Evolutionary conservation across 2,329 filamentous ascomycete genomes (phyloP), one percentile per base, ranked within the genome.

Genomic region (Phoma sp.): DNA sequence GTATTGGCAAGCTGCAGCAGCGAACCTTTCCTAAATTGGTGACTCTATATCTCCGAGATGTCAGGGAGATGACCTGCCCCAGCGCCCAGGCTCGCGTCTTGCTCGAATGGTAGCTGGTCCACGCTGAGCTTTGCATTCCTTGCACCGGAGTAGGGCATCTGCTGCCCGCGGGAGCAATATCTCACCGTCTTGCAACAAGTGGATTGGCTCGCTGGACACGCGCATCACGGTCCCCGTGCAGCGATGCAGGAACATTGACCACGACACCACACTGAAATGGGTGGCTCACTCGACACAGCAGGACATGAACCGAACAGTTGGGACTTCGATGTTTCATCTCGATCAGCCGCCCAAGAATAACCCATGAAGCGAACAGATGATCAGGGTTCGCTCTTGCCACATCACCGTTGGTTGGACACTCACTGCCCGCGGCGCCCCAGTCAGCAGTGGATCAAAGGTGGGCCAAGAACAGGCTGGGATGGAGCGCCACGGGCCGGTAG

Each of bases 1-100:
- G 74, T 73, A 77, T 76, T 77, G 75, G 75, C 67, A 74, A 74
- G 75, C 76, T 78, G 77, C 77, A 78, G 75, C 68, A 73, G 73
- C 74, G 72, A 74, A 62, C 72, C 69, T 73, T 71, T 70, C 75
- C 74, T 63, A 73, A 78, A 73, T 59, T 60, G 70, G 75, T 58
- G 60, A 65, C 63, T 73, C 65, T 76, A 76, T 73, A 73, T 74
- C 71, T 72, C 73, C 73, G 72, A 67, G 52, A 74, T 59, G 72
- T 64, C 68, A 76, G 72, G 70, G 71, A 74, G 68, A 62, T 60
- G 65, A 65, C 71, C 62, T 72, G 69, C 69, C 60, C 70, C 65
- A 61, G 60, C 66, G 71, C 67, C 69, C 65, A 72, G 68, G 71
- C 67, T 71, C 65, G 61, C 64, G 59, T 63, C 58, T 62, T 66